phyloP scores from a whole-genome alignment of 805 yeast species.

The Kazachstania bromeliacearum region DNA sequence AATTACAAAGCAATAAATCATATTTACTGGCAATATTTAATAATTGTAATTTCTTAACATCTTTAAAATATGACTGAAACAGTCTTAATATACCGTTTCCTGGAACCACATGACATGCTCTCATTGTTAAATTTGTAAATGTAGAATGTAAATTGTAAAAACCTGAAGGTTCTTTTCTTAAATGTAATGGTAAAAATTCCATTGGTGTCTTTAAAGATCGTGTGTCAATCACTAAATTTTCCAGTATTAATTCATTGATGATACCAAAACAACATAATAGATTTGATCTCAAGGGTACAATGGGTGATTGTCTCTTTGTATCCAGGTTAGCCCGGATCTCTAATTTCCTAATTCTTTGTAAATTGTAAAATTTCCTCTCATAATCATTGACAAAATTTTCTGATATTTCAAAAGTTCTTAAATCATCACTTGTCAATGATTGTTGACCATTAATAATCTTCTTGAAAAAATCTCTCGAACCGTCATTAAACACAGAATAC shows the following conservation, averaged over 20 bases:
- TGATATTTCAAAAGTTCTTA: conserved; percentile 24
- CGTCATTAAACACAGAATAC: conserved; percentile 29
- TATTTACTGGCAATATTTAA: conserved; percentile 33
- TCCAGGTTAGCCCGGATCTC: conserved; percentile 16
- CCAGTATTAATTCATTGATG: conserved; percentile 36
- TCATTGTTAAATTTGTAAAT: conserved; percentile 25
- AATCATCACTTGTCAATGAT: conserved; percentile 24
- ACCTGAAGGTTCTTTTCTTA: conserved; percentile 15
- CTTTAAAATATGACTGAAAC: conserved; percentile 33
- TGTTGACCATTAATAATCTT: conserved; percentile 27
- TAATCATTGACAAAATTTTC: conserved; percentile 21
- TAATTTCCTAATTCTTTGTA: conserved; percentile 23
- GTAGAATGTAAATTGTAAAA: conserved; percentile 29
- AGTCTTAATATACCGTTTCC: conserved; percentile 31
- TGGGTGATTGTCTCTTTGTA: conserved; percentile 8
- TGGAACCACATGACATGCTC: conserved; percentile 30
- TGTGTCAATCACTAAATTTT: conserved; percentile 42
- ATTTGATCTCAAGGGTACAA: conserved; percentile 31
- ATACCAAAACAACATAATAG: conserved; percentile 38
- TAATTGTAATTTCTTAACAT: conserved; percentile 33
- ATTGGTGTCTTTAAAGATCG: conserved; percentile 29
- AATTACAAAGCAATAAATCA: conserved; percentile 42
- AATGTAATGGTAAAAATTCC: conserved; percentile 26
- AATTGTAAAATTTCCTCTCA: conserved; percentile 19
- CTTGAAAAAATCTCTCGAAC: conserved; percentile 26